Evolutionary conservation across 2,329 filamentous ascomycete species (phyloP).

Genomic region (Exophiala aquamarina): DNA sequence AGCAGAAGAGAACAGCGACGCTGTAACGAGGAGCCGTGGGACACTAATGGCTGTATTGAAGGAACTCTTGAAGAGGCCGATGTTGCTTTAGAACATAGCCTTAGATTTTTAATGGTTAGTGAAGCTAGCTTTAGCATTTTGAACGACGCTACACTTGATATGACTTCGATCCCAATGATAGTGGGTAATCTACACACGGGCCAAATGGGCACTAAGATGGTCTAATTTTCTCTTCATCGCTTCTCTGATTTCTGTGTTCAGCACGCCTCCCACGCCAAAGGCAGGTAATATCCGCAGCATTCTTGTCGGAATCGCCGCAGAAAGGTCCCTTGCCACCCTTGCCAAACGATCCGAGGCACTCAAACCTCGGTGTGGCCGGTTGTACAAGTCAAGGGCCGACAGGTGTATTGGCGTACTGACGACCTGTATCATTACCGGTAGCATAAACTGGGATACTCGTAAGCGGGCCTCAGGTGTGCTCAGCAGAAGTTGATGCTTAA

Average conservation of each 20-base stretch:
- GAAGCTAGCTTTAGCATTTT: too few relatives aligned
- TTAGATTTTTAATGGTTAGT: too few relatives aligned
- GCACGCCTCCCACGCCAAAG: conserved; percentile 83
- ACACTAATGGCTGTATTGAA: too few relatives aligned
- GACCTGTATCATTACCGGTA: conserved; percentile 76
- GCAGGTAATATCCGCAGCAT: conserved; percentile 85
- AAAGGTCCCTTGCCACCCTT: conserved; percentile 73
- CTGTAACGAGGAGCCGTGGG: too few relatives aligned
- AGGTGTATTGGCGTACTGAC: conserved; percentile 81
- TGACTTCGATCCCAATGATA: too few relatives aligned
- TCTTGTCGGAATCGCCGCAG: conserved; percentile 69
- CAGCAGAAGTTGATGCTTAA: conserved; percentile 43
- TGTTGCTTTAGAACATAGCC: too few relatives aligned
- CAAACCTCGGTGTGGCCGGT: conserved; percentile 53
- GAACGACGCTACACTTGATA: too few relatives aligned
- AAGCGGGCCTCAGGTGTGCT: conserved; percentile 31
- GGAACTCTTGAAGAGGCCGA: too few relatives aligned
- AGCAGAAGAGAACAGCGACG: too few relatives aligned
- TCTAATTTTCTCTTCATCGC: too few relatives aligned
- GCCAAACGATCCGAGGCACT: conserved; percentile 61
- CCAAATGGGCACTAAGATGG: too few relatives aligned
- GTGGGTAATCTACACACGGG: too few relatives aligned
- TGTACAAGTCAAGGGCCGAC: conserved; percentile 83
- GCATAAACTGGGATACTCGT: conserved; percentile 72
- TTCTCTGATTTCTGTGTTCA: conserved; percentile 70